phyloP scores from a whole-genome alignment of 768 basidiomycete species.

The Leccinellum albellum region DNA sequence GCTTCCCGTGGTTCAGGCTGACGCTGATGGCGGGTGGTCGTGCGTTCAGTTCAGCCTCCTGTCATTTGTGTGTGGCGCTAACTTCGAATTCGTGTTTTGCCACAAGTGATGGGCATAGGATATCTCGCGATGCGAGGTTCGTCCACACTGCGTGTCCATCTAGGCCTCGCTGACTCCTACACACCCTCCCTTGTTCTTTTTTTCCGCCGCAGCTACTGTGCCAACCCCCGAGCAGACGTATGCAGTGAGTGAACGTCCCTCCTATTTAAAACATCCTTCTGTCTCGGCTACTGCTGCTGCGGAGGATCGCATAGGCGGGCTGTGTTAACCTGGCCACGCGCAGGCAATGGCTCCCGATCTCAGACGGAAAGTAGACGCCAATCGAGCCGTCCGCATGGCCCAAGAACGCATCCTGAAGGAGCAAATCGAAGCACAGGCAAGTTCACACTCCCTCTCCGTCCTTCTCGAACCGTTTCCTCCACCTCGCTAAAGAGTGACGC shows the following conservation, averaged over 20 bases:
- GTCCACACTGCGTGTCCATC: conserved; percentile 6
- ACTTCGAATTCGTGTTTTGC: conserved; percentile 4
- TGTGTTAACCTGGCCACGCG: neutral
- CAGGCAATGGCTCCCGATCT: conserved; percentile 66
- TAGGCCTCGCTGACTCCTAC: conserved; percentile 2
- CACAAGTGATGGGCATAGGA: conserved; percentile 51
- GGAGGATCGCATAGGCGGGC: neutral
- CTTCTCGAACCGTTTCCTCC: neutral
- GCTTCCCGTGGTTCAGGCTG: conserved; percentile 58
- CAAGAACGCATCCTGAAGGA: conserved; percentile 53
- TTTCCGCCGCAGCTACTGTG: conserved; percentile 27
- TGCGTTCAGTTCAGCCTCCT: conserved; percentile 32
- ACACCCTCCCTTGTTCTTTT: conserved; percentile 1
- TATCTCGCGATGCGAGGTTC: conserved; percentile 61
- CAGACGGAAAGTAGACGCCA: conserved; percentile 58
- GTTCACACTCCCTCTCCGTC: conserved; percentile 24
- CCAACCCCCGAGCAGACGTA: conserved; percentile 37
- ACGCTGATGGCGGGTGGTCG: conserved; percentile 43
- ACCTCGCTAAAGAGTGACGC: conserved; percentile 1
- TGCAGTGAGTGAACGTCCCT: conserved; percentile 22
- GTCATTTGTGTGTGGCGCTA: conserved; percentile 1
- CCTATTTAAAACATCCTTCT: neutral
- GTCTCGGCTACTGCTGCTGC: neutral
- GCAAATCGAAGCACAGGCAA: conserved; percentile 51
- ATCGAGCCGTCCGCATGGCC: conserved; percentile 47